Evolutionary conservation across 768 basidiomycete genomes (phyloP).

Genomic region (Sporobolomyces pararoseus): DNA sequence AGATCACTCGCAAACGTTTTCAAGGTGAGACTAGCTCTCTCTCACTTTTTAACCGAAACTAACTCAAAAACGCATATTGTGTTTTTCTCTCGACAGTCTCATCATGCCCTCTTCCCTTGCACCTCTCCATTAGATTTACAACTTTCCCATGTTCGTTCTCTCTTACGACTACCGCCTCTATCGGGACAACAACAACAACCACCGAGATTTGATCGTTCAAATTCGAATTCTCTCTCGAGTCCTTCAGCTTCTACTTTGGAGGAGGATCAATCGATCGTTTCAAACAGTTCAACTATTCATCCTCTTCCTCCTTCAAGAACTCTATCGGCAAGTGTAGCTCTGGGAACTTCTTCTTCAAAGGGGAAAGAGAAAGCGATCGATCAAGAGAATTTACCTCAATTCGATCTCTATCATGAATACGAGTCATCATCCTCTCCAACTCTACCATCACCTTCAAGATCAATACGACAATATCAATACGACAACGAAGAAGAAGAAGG

Average conservation of each 20-base stretch:
- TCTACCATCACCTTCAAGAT: no score
- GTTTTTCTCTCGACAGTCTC: background rate
- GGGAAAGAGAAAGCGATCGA: background rate
- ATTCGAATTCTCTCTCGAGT: background rate
- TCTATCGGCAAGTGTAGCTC: no score
- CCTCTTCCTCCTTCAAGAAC: background rate
- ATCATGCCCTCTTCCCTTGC: background rate
- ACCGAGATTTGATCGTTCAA: background rate
- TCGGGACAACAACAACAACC: background rate
- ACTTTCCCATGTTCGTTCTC: background rate
- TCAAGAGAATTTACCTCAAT: background rate
- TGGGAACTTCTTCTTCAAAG: background rate
- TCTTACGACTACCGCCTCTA: background rate
- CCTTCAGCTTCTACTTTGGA: background rate
- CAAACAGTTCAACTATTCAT: background rate
- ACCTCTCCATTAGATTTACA: slow-evolving; percentile 2
- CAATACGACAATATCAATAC: no score
- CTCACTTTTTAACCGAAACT: background rate
- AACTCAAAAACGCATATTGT: background rate
- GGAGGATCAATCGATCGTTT: background rate
- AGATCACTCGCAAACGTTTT: background rate
- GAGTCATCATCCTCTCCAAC: background rate
- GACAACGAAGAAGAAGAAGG: background rate
- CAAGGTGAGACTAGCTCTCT: background rate
- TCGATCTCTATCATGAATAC: slow-evolving; percentile 13